Percentiles rank a stretch among this genome's conserved stretches.
Evolutionary conservation across 2,329 filamentous ascomycete species (phyloP).

Genomic region (Berkeleyomyces rouxiae): DNA sequence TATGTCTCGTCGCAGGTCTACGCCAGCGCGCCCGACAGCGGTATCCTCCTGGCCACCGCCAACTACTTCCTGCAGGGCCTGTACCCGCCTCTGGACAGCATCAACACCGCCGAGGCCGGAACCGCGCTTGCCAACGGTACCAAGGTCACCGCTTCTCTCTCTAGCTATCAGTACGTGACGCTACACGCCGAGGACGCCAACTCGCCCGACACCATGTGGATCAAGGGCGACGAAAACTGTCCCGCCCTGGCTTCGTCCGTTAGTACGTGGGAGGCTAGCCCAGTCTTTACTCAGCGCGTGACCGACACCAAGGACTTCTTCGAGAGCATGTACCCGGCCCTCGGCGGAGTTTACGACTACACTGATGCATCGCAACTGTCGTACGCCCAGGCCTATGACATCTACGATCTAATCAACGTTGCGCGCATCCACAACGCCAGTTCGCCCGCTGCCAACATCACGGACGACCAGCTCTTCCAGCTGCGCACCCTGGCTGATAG

Average conservation of each 20-base stretch:
- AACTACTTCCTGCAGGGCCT: slow-evolving; percentile 23
- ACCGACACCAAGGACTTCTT: slow-evolving; percentile 21
- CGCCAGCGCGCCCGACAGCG: slow-evolving; percentile 21
- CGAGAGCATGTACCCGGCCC: slow-evolving; percentile 18
- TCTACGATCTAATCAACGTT: slow-evolving; percentile 23
- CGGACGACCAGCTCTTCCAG: slow-evolving; percentile 21
- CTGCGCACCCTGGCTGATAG: slow-evolving; percentile 21
- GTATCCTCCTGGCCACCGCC: slow-evolving; percentile 22
- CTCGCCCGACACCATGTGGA: slow-evolving; percentile 23
- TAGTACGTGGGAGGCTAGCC: slow-evolving; percentile 19
- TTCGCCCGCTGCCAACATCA: slow-evolving; percentile 20
- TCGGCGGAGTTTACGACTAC: slow-evolving; percentile 20
- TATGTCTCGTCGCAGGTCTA: slow-evolving; percentile 21
- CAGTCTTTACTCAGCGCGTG: slow-evolving; percentile 17
- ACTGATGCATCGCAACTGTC: slow-evolving; percentile 20
- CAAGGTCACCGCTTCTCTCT: slow-evolving; percentile 18
- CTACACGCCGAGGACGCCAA: slow-evolving; percentile 20
- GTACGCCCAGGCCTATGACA: slow-evolving; percentile 22
- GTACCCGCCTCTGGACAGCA: slow-evolving; percentile 20
- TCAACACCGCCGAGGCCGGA: slow-evolving; percentile 18
- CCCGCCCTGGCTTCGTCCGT: slow-evolving; percentile 18
- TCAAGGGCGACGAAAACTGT: slow-evolving; percentile 23
- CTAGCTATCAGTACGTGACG: slow-evolving; percentile 23
- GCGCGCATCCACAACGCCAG: slow-evolving; percentile 21
- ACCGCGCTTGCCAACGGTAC: slow-evolving; percentile 21